Conservation (phyloP, 2,329 filamentous ascomycete genomes). For the Trichoderma sp. region DNA sequence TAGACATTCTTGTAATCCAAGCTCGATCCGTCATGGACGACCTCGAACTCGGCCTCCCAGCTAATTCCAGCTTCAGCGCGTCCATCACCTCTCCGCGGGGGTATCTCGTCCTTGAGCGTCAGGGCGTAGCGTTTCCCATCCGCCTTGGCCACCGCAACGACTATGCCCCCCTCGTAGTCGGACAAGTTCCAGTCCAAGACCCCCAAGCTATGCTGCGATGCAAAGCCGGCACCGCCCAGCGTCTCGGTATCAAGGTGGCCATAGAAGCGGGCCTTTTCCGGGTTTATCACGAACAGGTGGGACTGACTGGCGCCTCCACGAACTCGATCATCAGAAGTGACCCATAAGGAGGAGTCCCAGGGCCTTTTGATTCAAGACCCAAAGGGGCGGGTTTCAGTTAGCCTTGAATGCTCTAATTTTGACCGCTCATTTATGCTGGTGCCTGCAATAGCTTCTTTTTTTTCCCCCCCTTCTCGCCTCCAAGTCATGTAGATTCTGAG, state of each 20-base stretch:
- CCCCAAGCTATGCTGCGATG: constrained; percentile 72
- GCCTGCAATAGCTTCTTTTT: constrained; percentile 5
- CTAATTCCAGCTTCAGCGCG: constrained; percentile 72
- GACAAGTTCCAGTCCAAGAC: constrained; percentile 66
- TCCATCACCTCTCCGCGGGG: constrained; percentile 61
- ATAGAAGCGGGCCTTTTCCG: constrained; percentile 60
- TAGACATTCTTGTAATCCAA: constrained; percentile 47
- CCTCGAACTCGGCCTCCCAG: constrained; percentile 73
- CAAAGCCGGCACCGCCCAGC: constrained; percentile 81
- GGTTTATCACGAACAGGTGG: constrained; percentile 45
- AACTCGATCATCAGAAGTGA: constrained; percentile 74
- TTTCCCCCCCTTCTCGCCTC: neutral
- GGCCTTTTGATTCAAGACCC: constrained; percentile 45
- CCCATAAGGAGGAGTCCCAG: constrained; percentile 67
- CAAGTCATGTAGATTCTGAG: neutral
- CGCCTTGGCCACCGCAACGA: constrained; percentile 54
- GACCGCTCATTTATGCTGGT: neutral
- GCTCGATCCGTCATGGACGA: constrained; percentile 30
- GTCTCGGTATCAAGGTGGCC: constrained; percentile 74
- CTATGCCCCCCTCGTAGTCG: constrained; percentile 63
- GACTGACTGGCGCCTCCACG: constrained; percentile 70
- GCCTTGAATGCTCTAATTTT: constrained; percentile 13
- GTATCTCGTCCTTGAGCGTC: constrained; percentile 71
- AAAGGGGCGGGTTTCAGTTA: constrained; percentile 21
- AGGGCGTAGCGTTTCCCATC: constrained; percentile 75